phyloP scores from a whole-genome alignment of 306 rosid species.

The Ormosia emarginata region DNA sequence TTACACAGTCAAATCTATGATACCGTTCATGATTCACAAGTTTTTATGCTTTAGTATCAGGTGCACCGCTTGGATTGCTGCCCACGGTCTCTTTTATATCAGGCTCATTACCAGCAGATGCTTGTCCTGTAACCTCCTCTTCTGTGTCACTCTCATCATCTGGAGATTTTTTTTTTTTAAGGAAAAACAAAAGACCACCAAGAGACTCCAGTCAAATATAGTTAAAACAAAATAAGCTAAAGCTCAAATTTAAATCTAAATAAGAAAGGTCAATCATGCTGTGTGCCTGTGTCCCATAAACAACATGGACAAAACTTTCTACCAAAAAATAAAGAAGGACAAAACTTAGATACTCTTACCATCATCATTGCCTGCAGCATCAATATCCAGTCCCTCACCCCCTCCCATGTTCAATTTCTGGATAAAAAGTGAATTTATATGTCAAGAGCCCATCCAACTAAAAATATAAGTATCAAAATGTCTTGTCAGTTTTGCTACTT shows the following conservation, averaged over 20 bases:
- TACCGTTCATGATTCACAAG: background rate
- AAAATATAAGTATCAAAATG: background rate
- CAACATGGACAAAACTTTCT: background rate
- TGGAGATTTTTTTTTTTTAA: background rate
- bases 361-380: constrained; percentile 11
- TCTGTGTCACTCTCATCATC: constrained; percentile 28
- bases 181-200: background rate
- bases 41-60: constrained; percentile 9
- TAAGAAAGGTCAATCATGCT: background rate
- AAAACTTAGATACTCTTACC: constrained; percentile 11
- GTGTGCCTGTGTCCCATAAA: background rate
- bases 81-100: background rate
- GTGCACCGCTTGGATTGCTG: background rate
- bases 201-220: background rate
- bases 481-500: background rate
- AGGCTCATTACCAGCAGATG: background rate
- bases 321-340: background rate
- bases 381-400: constrained; percentile 23
- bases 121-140: constrained; percentile 6
- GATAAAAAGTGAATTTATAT: background rate
- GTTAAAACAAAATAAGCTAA: background rate
- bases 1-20: constrained; percentile 7
- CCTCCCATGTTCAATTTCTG: constrained; percentile 39
- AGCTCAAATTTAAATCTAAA: background rate
- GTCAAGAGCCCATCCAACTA: background rate